Percentiles rank a stretch among this genome's conserved stretches.
Evolutionary conservation across 169 alveolate genomes (phyloP).

Genomic region (Eimeria sp.): DNA sequence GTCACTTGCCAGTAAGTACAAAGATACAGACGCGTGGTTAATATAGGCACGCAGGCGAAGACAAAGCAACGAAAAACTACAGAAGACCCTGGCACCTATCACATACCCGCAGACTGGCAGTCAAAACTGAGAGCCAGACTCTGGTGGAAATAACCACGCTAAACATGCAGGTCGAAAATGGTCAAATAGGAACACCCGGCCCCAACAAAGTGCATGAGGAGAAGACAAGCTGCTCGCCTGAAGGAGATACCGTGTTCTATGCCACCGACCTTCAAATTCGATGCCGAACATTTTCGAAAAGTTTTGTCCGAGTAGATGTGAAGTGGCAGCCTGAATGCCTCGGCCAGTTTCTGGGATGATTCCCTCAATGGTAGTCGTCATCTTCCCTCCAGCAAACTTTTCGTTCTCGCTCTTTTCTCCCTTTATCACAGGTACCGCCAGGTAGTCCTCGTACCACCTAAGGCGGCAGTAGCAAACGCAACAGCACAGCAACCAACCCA

Average conservation of each 20-base stretch:
- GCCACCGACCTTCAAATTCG: slow-evolving; percentile 90
- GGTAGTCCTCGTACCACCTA: slow-evolving; percentile 96
- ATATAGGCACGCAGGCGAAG: no score
- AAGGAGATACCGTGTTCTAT: not conserved
- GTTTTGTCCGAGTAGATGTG: slow-evolving; percentile 99
- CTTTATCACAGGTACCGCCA: slow-evolving; percentile 99
- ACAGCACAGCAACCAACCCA: not conserved
- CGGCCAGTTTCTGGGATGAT: slow-evolving; percentile 99
- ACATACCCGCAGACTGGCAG: no score
- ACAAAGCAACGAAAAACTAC: no score
- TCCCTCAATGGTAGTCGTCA: slow-evolving; percentile 98
- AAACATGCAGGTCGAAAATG: no score
- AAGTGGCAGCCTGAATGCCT: slow-evolving; percentile 99
- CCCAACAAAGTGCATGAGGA: no score
- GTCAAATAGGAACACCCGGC: no score
- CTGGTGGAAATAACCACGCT: no score
- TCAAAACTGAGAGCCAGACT: no score
- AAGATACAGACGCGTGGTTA: no score
- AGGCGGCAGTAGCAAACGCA: not conserved
- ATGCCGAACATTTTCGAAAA: slow-evolving; percentile 99
- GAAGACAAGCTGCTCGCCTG: not conserved
- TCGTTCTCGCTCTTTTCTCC: slow-evolving; percentile 99
- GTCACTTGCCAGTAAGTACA: not conserved
- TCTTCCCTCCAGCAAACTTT: slow-evolving; percentile 99
- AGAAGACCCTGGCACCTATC: no score